Percentiles rank a stretch among this genome's conserved stretches.
Evolutionary conservation across 1,284 basidiomycete species (phyloP).

Genomic region (Fomitopsis betulina): DNA sequence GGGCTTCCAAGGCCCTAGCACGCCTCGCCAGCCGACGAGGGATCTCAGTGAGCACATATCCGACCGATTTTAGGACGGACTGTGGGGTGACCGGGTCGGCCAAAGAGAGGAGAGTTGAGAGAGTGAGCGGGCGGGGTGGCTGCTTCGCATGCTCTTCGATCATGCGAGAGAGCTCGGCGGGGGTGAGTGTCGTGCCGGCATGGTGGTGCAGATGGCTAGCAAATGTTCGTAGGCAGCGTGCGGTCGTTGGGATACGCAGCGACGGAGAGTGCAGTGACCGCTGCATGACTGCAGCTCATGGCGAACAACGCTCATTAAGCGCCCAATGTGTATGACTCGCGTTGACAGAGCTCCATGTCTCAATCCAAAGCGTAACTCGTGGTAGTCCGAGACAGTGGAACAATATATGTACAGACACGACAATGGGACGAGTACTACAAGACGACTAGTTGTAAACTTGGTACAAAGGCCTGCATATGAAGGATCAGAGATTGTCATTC

Average conservation of each 20-base stretch:
- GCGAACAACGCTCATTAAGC: not conserved
- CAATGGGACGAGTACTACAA: constrained; percentile 3
- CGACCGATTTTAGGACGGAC: constrained; percentile 65
- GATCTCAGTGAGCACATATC: constrained; percentile 68
- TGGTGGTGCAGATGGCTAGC: not conserved
- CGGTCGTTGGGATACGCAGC: not conserved
- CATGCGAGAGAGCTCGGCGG: constrained; percentile 42
- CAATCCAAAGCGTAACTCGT: not conserved
- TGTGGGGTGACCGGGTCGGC: constrained; percentile 65
- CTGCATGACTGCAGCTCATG: not conserved
- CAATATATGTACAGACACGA: not conserved
- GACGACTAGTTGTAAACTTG: constrained; percentile 33
- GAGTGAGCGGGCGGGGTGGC: constrained; percentile 58
- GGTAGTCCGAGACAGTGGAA: not conserved
- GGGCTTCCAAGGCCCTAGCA: constrained; percentile 62
- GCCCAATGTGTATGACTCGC: not conserved
- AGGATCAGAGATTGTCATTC: not conserved
- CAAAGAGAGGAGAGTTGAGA: constrained; percentile 67
- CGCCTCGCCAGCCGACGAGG: constrained; percentile 70
- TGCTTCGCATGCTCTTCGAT: constrained; percentile 51
- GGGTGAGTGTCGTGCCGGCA: constrained; percentile 19
- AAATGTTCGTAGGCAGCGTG: not conserved
- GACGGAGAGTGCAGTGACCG: not conserved
- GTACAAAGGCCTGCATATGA: constrained; percentile 32
- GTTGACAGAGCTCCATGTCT: not conserved